Conservation (phyloP, 2,329 filamentous ascomycete species). For the Biscogniauxia mediterranea region DNA sequence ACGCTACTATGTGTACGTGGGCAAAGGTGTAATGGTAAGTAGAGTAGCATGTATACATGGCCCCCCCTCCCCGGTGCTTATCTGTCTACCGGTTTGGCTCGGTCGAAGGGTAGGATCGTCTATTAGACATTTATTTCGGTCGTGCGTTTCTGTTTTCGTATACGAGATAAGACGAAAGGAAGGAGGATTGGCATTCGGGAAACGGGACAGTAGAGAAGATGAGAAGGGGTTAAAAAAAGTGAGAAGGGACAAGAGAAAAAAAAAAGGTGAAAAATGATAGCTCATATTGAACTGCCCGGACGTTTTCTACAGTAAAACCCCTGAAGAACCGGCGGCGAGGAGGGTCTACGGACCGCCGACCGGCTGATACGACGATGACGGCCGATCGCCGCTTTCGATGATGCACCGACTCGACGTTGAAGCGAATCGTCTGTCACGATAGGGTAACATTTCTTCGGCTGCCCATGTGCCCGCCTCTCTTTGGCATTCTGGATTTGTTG, state of each 20-base stretch:
- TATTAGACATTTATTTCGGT: background rate
- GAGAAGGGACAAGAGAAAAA: background rate
- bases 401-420: background rate
- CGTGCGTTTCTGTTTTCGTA: background rate
- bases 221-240: background rate
- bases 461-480: background rate
- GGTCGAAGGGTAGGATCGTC: background rate
- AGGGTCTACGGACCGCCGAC: background rate
- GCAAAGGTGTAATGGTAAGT: background rate
- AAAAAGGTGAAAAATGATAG: background rate
- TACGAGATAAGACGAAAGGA: background rate
- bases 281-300: background rate
- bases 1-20: background rate
- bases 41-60: background rate
- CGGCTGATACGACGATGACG: background rate
- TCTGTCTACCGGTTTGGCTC: background rate
- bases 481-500: background rate
- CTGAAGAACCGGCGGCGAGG: background rate
- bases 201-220: background rate
- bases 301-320: background rate
- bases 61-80: background rate
- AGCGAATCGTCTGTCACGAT: background rate
- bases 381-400: background rate
- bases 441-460: background rate
- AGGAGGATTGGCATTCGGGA: background rate